Conservation (phyloP, 208 protist genomes). For the Herpetomonas tarakana region DNA sequence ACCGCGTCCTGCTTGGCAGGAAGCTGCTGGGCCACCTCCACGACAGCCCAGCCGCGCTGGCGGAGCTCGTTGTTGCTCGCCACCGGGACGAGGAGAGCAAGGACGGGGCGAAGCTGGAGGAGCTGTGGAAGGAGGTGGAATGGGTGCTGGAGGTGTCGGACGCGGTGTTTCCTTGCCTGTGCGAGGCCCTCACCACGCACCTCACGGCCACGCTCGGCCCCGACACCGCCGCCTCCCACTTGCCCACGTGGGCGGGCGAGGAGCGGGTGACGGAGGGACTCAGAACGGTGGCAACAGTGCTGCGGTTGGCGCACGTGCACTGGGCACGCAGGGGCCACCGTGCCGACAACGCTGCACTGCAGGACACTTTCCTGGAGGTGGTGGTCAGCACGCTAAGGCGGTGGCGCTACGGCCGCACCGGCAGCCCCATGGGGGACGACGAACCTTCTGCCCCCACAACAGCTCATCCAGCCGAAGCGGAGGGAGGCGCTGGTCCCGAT, state of each 20-base stretch:
- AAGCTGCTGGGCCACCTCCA: conserved; percentile 22
- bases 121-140: conserved; percentile 29
- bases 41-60: conserved; percentile 13
- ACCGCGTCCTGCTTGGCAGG: conserved; percentile 16
- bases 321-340: background rate
- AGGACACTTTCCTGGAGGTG: conserved; percentile 22
- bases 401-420: conserved; percentile 12
- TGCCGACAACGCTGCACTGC: conserved; percentile 7
- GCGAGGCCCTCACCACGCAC: conserved; percentile 3
- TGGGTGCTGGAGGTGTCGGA: conserved; percentile 14
- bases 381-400: conserved; percentile 22
- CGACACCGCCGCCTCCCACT: conserved; percentile 4
- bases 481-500: background rate
- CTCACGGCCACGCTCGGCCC: conserved; percentile 16
- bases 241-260: conserved; percentile 13
- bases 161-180: conserved; percentile 19
- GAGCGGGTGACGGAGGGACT: background rate
- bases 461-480: background rate
- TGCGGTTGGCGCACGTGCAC: background rate
- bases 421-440: background rate
- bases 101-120: conserved; percentile 6
- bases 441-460: background rate
- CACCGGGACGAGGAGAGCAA: background rate
- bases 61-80: conserved; percentile 18
- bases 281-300: background rate